Evolutionary conservation across 139 green algal species (phyloP), one percentile per base, ranked within the genome.

Genomic region (Mesotaenium endlicherianum): DNA sequence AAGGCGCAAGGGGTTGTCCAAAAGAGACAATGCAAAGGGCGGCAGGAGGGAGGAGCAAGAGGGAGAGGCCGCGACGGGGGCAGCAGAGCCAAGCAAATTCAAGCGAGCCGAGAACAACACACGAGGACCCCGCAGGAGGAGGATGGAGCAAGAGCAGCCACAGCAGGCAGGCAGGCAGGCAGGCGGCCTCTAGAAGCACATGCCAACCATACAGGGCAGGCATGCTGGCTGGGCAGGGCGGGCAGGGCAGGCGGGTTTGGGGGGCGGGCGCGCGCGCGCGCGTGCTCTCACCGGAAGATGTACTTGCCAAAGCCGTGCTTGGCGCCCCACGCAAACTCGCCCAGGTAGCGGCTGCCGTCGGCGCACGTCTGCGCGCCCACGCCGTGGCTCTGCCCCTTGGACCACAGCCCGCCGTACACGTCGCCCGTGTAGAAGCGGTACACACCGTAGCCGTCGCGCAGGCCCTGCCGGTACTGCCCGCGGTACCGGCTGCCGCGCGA

Each of bases 381-480:
- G 31, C 81, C 81, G 20, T 87, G 81, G 75, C 81, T 87, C 75
- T 87, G 81, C n/a, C 81, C 81, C 4, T 85, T 84, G 1, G 47
- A 49, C 81, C 81, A 87, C 30, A 72, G 26, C 36, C 81, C 81
- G 20, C 75, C 74, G 40, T 80, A 87, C 71, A 87, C 81, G 26
- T 87, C 81, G 17, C 81, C 81, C n/a, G 81, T 87, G 41, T 87
- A 87, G 39, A 87, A 87, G 31, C 81, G 44, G 26, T 87, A 87
- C n/a, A 87, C 71, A 8, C 81, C 81, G 81, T 85, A 85, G 5
- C 81, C 81, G 14, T 84, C 72, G 14, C 81, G 57, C 39, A 87
- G 26, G 20, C 81, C 81, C 26, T 87, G 39, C 58, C 45, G 57
- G 47, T 87, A 87, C 34, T 87, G 81, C n/a, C 81, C 81, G 2